These are phyloP conservation scores for Ziziphus jujuba DNA, from an alignment of 306 rosid genomes.

Conservation along the genomic window DNA sequence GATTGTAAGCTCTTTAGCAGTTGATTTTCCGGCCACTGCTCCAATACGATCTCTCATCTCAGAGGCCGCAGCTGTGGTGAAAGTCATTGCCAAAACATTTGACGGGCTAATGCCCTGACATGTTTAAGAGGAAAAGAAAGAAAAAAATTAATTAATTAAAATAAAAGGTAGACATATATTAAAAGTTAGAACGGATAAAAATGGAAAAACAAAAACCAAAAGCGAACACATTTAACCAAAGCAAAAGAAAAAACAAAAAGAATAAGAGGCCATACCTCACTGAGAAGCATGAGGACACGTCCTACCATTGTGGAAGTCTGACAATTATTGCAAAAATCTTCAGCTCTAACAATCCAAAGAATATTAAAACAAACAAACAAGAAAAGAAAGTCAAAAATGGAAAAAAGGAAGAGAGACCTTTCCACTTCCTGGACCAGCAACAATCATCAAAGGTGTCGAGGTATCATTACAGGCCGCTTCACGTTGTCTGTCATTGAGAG, in stretches of 20 bases:
- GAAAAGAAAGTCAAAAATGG: neutral
- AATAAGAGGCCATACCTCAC: constrained; percentile 55
- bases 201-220: neutral
- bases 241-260: constrained; percentile 6
- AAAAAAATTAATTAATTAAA: neutral
- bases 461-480: constrained; percentile 84
- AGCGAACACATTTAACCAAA: neutral
- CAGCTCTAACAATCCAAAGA: constrained; percentile 14
- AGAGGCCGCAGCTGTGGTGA: constrained; percentile 92
- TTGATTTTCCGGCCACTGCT: constrained; percentile 73
- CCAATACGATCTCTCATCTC: constrained; percentile 97
- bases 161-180: constrained; percentile 4
- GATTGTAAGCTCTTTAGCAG: constrained; percentile 78
- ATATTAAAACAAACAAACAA: neutral
- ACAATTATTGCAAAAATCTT: constrained; percentile 25
- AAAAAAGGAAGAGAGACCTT: constrained; percentile 50
- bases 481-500: constrained; percentile 77
- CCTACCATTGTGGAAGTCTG: constrained; percentile 99
- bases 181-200: neutral
- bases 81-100: constrained; percentile 91
- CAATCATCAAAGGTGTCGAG: constrained; percentile 78
- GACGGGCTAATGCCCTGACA: constrained; percentile 68
- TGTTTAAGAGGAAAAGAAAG: constrained; percentile 18
- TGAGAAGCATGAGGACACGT: constrained; percentile 80
- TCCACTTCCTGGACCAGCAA: constrained; percentile 99